Percentiles rank a stretch among this genome's conserved stretches.
Evolutionary conservation across 257 asterid genomes (phyloP).

Genomic region (Linderniella brevidens): DNA sequence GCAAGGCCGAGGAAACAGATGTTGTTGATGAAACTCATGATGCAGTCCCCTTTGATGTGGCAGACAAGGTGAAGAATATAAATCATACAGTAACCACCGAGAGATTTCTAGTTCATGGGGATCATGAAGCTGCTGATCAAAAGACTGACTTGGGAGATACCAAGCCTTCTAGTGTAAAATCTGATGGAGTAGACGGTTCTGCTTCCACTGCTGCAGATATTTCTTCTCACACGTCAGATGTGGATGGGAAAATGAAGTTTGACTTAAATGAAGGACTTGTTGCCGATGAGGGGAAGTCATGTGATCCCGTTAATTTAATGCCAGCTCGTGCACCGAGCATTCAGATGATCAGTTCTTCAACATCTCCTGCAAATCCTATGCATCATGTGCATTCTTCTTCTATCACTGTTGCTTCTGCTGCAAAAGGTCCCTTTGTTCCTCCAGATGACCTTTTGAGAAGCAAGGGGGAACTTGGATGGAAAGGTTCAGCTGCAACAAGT

Average conservation of each 20-base stretch:
- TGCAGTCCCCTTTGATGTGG: too few relatives aligned
- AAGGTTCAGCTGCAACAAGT: slow-evolving; percentile 96
- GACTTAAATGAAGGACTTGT: slow-evolving; percentile 36
- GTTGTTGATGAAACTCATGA: too few relatives aligned
- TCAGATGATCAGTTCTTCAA: slow-evolving; percentile 23
- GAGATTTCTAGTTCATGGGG: neutral
- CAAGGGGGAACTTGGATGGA: slow-evolving; percentile 84
- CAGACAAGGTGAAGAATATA: slow-evolving; percentile 4
- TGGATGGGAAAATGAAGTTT: slow-evolving; percentile 19
- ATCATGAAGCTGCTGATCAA: neutral
- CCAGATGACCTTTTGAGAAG: slow-evolving; percentile 70
- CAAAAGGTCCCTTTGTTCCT: slow-evolving; percentile 72
- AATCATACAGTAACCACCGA: neutral
- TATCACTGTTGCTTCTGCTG: slow-evolving; percentile 33
- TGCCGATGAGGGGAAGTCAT: slow-evolving; percentile 23
- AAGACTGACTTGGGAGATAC: too few relatives aligned
- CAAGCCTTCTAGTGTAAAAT: too few relatives aligned
- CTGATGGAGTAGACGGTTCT: slow-evolving; percentile 12
- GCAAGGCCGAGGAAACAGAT: slow-evolving; percentile 1
- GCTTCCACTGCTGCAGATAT: slow-evolving; percentile 12
- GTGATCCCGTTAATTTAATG: slow-evolving; percentile 13
- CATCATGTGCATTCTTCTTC: slow-evolving; percentile 39
- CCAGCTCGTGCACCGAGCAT: slow-evolving; percentile 15
- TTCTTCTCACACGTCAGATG: slow-evolving; percentile 12
- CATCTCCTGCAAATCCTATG: slow-evolving; percentile 20